Evolutionary conservation across 2,329 filamentous ascomycete species (phyloP).

Genomic region (Paecilomyces formosus): DNA sequence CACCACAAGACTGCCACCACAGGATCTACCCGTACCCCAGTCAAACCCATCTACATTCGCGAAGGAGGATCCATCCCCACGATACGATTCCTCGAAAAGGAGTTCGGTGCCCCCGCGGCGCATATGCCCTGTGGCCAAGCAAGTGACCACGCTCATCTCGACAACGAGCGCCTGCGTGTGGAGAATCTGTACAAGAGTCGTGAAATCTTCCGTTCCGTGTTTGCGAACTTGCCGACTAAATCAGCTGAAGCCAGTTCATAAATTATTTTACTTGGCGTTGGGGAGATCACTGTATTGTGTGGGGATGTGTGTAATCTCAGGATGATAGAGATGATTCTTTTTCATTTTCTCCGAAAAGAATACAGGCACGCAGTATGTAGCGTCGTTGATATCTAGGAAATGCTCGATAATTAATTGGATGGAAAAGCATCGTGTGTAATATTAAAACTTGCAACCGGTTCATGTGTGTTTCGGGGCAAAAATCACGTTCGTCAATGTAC

Average conservation of each 20-base stretch:
- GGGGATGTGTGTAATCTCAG: too few species aligned
- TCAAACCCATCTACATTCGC: conserved; percentile 74
- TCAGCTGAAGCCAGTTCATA: not conserved
- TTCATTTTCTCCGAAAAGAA: too few species aligned
- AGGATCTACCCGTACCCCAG: not conserved
- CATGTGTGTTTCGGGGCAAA: too few species aligned
- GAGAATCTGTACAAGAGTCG: conserved; percentile 84
- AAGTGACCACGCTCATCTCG: conserved; percentile 86
- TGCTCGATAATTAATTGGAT: not conserved
- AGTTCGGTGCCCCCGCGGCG: conserved; percentile 82
- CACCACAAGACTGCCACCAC: not conserved
- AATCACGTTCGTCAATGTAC: too few species aligned
- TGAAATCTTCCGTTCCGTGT: conserved; percentile 84
- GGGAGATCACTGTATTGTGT: conserved; percentile 3
- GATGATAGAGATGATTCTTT: too few species aligned
- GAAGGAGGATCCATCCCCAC: conserved; percentile 94
- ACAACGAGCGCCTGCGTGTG: conserved; percentile 87
- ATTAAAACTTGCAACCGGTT: too few species aligned
- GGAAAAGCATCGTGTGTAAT: not conserved
- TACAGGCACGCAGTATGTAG: not conserved
- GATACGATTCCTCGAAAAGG: conserved; percentile 89
- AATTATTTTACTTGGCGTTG: not conserved
- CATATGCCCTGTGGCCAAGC: conserved; percentile 92
- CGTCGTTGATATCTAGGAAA: not conserved
- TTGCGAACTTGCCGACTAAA: conserved; percentile 53